Evolutionary conservation across 768 basidiomycete genomes (phyloP), one percentile per base, ranked within the genome.

Genomic region (Boletus speciosus): DNA sequence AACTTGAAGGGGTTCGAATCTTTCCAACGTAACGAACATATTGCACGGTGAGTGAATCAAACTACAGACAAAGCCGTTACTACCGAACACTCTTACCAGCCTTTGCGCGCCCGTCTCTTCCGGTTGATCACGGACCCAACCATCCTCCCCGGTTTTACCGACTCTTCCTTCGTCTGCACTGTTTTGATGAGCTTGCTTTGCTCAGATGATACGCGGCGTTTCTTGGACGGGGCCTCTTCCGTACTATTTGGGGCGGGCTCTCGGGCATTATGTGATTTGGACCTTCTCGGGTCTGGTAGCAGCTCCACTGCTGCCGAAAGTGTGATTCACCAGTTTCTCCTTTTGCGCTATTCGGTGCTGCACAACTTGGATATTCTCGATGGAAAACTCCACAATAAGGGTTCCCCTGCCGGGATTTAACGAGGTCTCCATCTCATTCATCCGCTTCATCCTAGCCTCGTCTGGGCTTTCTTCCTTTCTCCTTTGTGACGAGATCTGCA

Each of bases 361-460:
- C 37, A 94, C 85, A 31, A 95, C 92, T 71, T 93, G 89, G n/a
- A 91, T 75, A 64, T 98, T 98, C 75, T 98, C 94, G 47, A 98
- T 93, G 38, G 93, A 94, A 71, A 97, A 97, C 73, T 98, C 95
- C n/a, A 93, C 83, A 62, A 96, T 86, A 57, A 97, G 70, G 5
- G 82, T 76, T 15, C 79, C 79, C 53, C 61, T 74, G 23, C 61
- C 57, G 15, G 74, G 74, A 36, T 77, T 81, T 16, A 68, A 72
- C 1, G 58, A 34, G 38, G 61, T 62, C 56, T 73, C 73, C 42
- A 81, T 67, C 63, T 76, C 76, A 62, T 84, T 83, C 59, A 86
- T 70, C 61, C 81, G 79, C 65, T 83, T 82, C 43, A 83, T 66
- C 61, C 83, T 73, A 15, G 73, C 68, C 16, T 79, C 79, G 21